A percentile compares a stretch with the other conserved stretches of the same genome.
Evolutionary conservation across 2,329 filamentous ascomycete genomes (phyloP).

Genomic region (Monilinia vaccinii-corymbosi): DNA sequence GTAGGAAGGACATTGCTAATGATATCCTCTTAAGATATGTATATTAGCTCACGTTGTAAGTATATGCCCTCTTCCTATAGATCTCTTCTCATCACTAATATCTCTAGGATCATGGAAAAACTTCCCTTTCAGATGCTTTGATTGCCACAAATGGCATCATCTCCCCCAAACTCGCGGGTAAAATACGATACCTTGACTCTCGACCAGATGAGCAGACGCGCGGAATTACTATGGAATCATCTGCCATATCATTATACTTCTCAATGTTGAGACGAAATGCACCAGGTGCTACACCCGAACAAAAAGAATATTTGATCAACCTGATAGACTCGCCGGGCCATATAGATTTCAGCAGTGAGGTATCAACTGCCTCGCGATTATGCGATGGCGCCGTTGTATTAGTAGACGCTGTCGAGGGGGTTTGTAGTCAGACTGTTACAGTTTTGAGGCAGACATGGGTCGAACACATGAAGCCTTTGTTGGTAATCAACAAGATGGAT

Average conservation of each 20-base stretch:
- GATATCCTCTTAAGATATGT: constrained; percentile 57
- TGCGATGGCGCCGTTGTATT: constrained; percentile 92
- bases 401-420: constrained; percentile 93
- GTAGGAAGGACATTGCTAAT: constrained; percentile 13
- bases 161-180: constrained; percentile 91
- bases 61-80: constrained; percentile 15
- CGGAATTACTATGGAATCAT: constrained; percentile 99
- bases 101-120: constrained; percentile 84
- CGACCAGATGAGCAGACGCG: constrained; percentile 90
- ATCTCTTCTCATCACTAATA: not conserved
- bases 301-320: constrained; percentile 92
- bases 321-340: constrained; percentile 96
- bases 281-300: constrained; percentile 57
- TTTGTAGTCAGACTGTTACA: constrained; percentile 97
- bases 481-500: constrained; percentile 99
- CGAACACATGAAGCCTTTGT: constrained; percentile 85
- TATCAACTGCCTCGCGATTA: constrained; percentile 86
- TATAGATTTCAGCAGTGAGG: constrained; percentile 97
- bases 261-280: constrained; percentile 72
- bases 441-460: constrained; percentile 92
- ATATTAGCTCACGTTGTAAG: constrained; percentile 84
- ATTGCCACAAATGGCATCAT: constrained; percentile 99
- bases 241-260: constrained; percentile 93
- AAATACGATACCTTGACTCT: constrained; percentile 96
- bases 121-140: constrained; percentile 88